phyloP scores from a whole-genome alignment of 352 stramenopile species.

The Globisporangium paddicum region DNA sequence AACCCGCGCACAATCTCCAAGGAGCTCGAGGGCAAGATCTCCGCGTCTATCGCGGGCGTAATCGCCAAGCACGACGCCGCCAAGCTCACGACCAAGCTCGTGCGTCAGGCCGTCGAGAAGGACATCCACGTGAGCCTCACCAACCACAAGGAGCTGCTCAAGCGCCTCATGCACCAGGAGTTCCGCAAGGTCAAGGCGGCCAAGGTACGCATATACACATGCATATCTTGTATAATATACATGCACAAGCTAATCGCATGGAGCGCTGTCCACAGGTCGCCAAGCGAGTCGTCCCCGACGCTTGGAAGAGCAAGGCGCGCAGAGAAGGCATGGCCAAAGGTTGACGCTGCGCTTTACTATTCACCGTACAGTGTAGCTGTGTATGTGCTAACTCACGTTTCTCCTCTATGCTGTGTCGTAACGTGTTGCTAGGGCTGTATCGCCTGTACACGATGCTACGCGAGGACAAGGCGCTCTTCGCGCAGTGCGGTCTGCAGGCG shows the following conservation, averaged over 20 bases:
- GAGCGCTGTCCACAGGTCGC: slow-evolving; percentile 24
- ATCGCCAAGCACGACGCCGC: slow-evolving; percentile 60
- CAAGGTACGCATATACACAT: slow-evolving; percentile 25
- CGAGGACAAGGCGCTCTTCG: slow-evolving; percentile 18
- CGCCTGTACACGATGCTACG: slow-evolving; percentile 38
- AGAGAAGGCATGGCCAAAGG: slow-evolving; percentile 40
- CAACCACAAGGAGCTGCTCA: slow-evolving; percentile 87
- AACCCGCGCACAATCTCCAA: slow-evolving; percentile 77
- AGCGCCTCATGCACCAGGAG: slow-evolving; percentile 85
- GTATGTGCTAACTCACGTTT: background rate
- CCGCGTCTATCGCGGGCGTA: slow-evolving; percentile 56
- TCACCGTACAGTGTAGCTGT: no score
- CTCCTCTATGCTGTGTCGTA: background rate
- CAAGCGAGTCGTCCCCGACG: slow-evolving; percentile 43
- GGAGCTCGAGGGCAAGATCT: slow-evolving; percentile 78
- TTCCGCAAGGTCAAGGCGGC: slow-evolving; percentile 71
- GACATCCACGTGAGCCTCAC: slow-evolving; percentile 80
- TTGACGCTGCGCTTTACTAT: background rate
- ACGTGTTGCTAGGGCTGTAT: slow-evolving; percentile 20
- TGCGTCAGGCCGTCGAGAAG: slow-evolving; percentile 83
- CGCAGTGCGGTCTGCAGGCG: slow-evolving; percentile 34
- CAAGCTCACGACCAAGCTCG: slow-evolving; percentile 73
- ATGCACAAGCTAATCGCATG: background rate
- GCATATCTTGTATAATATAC: background rate
- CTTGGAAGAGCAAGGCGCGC: slow-evolving; percentile 55